Percentiles rank a stretch among this genome's conserved stretches.
These are phyloP conservation scores for Candida caryicola DNA, from an alignment of 805 yeast genomes.

Conservation along the genomic window DNA sequence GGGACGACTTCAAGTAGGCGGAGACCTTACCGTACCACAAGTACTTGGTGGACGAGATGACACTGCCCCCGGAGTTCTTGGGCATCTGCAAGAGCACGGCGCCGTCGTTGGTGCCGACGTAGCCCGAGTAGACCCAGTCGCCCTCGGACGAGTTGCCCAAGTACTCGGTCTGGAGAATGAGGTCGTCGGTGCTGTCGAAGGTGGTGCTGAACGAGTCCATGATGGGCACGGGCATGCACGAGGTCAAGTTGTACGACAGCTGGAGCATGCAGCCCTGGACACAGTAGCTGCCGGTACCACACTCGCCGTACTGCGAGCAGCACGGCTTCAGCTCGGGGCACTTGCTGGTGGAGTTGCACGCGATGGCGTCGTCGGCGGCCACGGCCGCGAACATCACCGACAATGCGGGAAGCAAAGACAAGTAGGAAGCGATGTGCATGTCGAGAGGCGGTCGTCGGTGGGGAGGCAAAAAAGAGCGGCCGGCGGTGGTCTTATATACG, in stretches of 20 bases:
- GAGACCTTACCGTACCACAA: slow-evolving; percentile 86
- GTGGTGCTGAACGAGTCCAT: slow-evolving; percentile 50
- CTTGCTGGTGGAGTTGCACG: slow-evolving; percentile 50
- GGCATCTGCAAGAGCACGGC: slow-evolving; percentile 74
- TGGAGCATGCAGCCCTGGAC: slow-evolving; percentile 86
- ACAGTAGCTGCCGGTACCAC: slow-evolving; percentile 78
- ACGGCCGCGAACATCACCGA: slow-evolving; percentile 5
- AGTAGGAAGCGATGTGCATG: neutral
- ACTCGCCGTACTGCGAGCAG: slow-evolving; percentile 75
- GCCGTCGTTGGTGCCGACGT: slow-evolving; percentile 47
- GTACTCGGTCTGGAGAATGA: slow-evolving; percentile 36
- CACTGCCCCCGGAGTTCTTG: slow-evolving; percentile 68
- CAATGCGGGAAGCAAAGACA: neutral
- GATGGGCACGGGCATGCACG: slow-evolving; percentile 86
- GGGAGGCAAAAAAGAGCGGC: neutral
- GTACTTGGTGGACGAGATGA: slow-evolving; percentile 72
- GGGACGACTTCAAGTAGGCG: slow-evolving; percentile 69
- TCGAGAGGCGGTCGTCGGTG: neutral
- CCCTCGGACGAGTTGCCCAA: slow-evolving; percentile 67
- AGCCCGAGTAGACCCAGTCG: slow-evolving; percentile 72
- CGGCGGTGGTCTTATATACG: neutral
- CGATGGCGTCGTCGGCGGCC: slow-evolving; percentile 9
- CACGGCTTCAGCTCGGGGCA: slow-evolving; percentile 87
- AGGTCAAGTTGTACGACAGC: slow-evolving; percentile 56
- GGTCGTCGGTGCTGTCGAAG: slow-evolving; percentile 33